Evolutionary conservation across 1,284 basidiomycete genomes (phyloP).

Genomic region (Heterobasidion irregulare): DNA sequence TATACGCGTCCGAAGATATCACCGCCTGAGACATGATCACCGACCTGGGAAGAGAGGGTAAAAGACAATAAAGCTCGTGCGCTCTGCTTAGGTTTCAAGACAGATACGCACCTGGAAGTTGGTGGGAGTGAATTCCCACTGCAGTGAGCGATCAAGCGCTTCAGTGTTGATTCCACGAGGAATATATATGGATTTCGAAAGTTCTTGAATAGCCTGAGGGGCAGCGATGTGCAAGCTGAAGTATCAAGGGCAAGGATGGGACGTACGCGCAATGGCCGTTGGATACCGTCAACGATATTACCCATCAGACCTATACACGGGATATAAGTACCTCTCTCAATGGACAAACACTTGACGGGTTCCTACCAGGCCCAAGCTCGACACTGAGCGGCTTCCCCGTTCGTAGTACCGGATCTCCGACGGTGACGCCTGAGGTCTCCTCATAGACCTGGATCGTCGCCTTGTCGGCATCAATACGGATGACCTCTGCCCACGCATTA

Average conservation of each 20-base stretch:
- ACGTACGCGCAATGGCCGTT: constrained; percentile 79
- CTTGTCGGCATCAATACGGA: constrained; percentile 94
- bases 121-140: constrained; percentile 96
- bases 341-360: background rate
- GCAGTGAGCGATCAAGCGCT: constrained; percentile 80
- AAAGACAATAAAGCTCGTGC: background rate
- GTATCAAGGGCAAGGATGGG: constrained; percentile 6
- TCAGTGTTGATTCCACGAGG: constrained; percentile 98
- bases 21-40: constrained; percentile 95
- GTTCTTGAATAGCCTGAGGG: constrained; percentile 84
- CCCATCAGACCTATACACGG: constrained; percentile 77
- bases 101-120: constrained; percentile 55
- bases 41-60: constrained; percentile 44
- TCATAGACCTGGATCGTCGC: constrained; percentile 99
- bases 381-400: constrained; percentile 98
- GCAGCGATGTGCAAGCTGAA: constrained; percentile 11
- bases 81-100: constrained; percentile 1
- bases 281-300: constrained; percentile 98
- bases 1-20: constrained; percentile 95
- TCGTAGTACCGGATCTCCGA: constrained; percentile 94
- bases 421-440: constrained; percentile 95
- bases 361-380: constrained; percentile 87
- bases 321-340: background rate
- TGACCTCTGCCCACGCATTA: constrained; percentile 65
- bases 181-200: constrained; percentile 98